phyloP scores from a whole-genome alignment of 2,329 filamentous ascomycete genomes.

The Erysiphe pulchra region DNA sequence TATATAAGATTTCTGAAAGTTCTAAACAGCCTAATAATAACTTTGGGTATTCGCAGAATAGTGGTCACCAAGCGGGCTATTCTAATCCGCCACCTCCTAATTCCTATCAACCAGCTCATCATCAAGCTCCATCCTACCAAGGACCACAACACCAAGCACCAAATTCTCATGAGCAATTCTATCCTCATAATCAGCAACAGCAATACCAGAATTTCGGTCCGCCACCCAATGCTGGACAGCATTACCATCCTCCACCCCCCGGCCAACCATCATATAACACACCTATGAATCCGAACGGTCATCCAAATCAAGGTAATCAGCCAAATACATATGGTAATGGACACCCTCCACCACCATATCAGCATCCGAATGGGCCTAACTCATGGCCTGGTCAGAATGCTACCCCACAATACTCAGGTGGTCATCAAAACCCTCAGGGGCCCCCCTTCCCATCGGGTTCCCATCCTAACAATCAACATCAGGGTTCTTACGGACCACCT shows the following conservation, averaged over 20 bases:
- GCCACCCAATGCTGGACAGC: conserved; percentile 1
- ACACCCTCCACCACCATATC: no score
- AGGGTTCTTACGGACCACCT: background rate
- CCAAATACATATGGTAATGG: no score
- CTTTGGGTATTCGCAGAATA: conserved; percentile 34
- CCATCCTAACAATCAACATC: background rate
- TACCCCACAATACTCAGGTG: no score
- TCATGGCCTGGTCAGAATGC: no score
- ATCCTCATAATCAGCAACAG: conserved; percentile 1
- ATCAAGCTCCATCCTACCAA: conserved; percentile 2
- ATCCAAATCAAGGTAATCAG: no score
- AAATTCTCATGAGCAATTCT: background rate
- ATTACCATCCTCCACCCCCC: conserved; percentile 1
- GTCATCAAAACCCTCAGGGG: no score
- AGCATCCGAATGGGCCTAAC: no score
- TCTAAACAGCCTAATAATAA: conserved; percentile 17
- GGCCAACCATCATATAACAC: no score
- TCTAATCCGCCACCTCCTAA: conserved; percentile 33
- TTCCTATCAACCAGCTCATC: conserved; percentile 24
- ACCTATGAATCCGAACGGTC: no score
- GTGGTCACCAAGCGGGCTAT: conserved; percentile 25
- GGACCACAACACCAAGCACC: conserved; percentile 1
- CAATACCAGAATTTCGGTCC: background rate
- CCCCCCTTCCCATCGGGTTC: no score
- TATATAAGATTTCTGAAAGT: background rate